Percentiles rank a stretch among this genome's conserved stretches.
Evolutionary conservation across 352 stramenopile species (phyloP).

Genomic region (Phytophthora meadii): DNA sequence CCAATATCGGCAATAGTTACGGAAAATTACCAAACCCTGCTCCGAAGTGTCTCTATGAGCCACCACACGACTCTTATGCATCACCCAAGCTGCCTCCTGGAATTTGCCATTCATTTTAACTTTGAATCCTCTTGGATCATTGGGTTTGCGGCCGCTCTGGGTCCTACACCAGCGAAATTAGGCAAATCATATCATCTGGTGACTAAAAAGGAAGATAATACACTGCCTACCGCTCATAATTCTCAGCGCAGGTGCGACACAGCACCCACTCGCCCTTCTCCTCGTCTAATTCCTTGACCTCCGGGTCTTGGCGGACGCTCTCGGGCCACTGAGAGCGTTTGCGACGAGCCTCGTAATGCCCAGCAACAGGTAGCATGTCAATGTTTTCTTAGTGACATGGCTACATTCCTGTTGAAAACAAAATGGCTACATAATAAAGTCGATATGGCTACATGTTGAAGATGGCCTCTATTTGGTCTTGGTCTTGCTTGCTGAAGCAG

Average conservation of each 20-base stretch:
- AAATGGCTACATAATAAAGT: slow-evolving; percentile 7
- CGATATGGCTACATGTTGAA: slow-evolving; percentile 27
- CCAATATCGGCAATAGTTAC: no score
- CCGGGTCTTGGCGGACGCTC: slow-evolving; percentile 53
- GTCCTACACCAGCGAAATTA: slow-evolving; percentile 40
- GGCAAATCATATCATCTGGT: background rate
- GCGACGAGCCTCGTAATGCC: slow-evolving; percentile 51
- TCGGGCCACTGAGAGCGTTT: slow-evolving; percentile 63
- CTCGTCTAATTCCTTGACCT: slow-evolving; percentile 65
- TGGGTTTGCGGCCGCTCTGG: slow-evolving; percentile 58
- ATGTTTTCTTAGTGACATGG: slow-evolving; percentile 12
- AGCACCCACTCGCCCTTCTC: slow-evolving; percentile 72
- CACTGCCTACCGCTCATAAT: slow-evolving; percentile 52
- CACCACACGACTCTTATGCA: slow-evolving; percentile 73
- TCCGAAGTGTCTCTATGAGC: slow-evolving; percentile 38
- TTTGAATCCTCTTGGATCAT: slow-evolving; percentile 70
- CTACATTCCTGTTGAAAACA: background rate
- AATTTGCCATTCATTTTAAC: slow-evolving; percentile 79
- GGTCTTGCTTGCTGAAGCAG: slow-evolving; percentile 1
- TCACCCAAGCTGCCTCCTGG: slow-evolving; percentile 67
- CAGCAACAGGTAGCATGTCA: slow-evolving; percentile 15
- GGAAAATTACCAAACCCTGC: no score
- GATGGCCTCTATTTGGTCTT: slow-evolving; percentile 7
- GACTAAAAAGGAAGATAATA: background rate
- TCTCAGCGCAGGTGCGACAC: slow-evolving; percentile 62